Evolutionary conservation across 2,329 filamentous ascomycete species (phyloP), one percentile per base, ranked within the genome.

Genomic region (Paecilomyces dactylethromorphus): DNA sequence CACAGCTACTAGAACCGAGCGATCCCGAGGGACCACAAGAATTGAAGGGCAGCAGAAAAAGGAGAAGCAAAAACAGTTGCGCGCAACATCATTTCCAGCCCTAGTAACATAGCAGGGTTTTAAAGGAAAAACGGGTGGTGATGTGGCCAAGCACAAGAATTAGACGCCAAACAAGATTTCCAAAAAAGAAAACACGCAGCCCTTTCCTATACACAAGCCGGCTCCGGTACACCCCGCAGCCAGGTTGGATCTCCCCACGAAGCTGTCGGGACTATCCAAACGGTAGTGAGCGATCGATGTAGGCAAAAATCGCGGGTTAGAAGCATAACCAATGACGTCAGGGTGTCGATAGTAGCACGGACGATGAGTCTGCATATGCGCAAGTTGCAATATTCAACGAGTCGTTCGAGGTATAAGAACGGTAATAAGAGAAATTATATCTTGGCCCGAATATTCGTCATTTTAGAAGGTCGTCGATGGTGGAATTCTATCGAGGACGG

Each of bases 31-130:
- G 56, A 59, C 61, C 39, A n/a, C 39, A 6, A 45, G 59, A 59
- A 56, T 60, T 63, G 63, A 62, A 65, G 39, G 39, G 39, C n/a
- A 45, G 39, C 39, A 64, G 54, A 63, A 58, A 63, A 68, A 33
- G 62, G 60, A 67, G 51, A 22, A 59, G 49, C 58, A 58, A 54
- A 60, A 62, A 51, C 51, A 60, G 55, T 60, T 60, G 53, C 60
- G 59, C 63, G 63, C 63, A 64, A 70, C 58, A 59, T 67, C 63
- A 24, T 66, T 69, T 66, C 67, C 63, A 60, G 60, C 74, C 73
- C 74, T 76, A 76, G 74, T 68, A 60, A 71, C 74, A 65, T 76
- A 65, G 65, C 74, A 76, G 73, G 71, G 73, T 45, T 56, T 61
- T 65, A 69, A 63, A 66, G 58, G 53, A 66, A 63, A 60, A 66